Conservation (phyloP, 176 grass and related monocot genomes). For the Ananas comosus region DNA sequence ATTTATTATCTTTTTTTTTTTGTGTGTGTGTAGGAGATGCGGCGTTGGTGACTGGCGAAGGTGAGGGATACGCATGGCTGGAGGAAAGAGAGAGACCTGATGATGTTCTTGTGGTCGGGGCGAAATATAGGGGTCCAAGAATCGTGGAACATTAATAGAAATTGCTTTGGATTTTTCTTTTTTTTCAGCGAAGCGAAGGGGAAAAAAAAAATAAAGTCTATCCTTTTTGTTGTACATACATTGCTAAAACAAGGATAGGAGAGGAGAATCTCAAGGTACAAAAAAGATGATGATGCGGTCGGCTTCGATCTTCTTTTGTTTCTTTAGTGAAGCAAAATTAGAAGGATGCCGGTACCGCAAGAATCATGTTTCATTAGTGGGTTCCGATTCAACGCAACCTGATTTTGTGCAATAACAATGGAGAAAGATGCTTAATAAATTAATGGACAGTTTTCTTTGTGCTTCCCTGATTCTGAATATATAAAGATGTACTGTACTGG, state of each 20-base stretch:
- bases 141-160: slow-evolving; percentile 21
- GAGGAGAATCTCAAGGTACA: neutral
- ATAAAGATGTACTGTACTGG: neutral
- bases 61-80: slow-evolving; percentile 37
- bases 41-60: neutral
- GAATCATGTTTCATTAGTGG: neutral
- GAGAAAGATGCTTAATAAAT: neutral
- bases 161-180: neutral
- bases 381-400: neutral
- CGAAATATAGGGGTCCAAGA: slow-evolving; percentile 35
- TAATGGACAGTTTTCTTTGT: neutral
- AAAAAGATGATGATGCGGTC: neutral
- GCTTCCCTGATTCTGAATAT: too few relatives aligned
- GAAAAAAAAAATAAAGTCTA: neutral
- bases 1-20: neutral
- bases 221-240: neutral
- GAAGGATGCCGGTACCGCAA: neutral
- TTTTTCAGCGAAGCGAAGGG: neutral
- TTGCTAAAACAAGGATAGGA: neutral
- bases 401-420: neutral
- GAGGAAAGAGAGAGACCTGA: slow-evolving; percentile 31
- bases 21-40: slow-evolving; percentile 20
- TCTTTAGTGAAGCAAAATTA: neutral
- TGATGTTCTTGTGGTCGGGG: slow-evolving; percentile 35
- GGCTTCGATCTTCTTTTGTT: neutral